Conservation (phyloP, 495 filamentous ascomycete genomes). For the Staphylotrichum tortipilum region DNA sequence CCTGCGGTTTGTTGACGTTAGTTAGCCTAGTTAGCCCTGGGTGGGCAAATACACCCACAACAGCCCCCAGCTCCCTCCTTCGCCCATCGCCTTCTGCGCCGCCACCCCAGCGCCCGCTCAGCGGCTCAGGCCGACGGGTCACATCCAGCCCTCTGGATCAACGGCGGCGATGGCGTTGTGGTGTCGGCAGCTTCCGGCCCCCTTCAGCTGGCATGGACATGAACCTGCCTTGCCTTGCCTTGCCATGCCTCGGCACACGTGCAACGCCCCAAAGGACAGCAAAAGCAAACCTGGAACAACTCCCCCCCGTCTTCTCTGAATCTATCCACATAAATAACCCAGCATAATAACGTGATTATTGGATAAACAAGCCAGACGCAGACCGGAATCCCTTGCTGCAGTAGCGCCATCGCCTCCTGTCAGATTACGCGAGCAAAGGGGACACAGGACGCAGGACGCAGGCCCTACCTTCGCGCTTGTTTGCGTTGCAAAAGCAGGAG, state of each 20-base stretch:
- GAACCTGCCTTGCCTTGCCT: too few species aligned
- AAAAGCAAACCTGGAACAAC: too few species aligned
- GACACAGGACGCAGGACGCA: too few species aligned
- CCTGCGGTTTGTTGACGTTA: neutral
- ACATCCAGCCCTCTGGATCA: neutral
- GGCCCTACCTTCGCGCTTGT: neutral
- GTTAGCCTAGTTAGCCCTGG: neutral
- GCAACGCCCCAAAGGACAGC: neutral
- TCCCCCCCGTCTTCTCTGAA: too few species aligned
- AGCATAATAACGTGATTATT: too few species aligned
- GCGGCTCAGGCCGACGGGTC: too few species aligned
- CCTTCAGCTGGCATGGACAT: neutral
- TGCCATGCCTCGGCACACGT: neutral
- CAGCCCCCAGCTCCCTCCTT: neutral
- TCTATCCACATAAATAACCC: too few species aligned
- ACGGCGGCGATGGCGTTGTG: neutral
- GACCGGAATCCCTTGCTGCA: neutral
- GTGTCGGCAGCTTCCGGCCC: too few species aligned
- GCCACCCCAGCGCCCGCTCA: too few species aligned
- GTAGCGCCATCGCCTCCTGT: neutral
- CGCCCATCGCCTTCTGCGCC: neutral
- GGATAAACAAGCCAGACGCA: neutral
- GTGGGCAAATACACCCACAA: neutral
- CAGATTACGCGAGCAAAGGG: neutral
- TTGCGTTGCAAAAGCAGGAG: too few species aligned